Evolutionary conservation across 208 protist genomes (phyloP).

Genomic region (Acanthamoeba royreba): DNA sequence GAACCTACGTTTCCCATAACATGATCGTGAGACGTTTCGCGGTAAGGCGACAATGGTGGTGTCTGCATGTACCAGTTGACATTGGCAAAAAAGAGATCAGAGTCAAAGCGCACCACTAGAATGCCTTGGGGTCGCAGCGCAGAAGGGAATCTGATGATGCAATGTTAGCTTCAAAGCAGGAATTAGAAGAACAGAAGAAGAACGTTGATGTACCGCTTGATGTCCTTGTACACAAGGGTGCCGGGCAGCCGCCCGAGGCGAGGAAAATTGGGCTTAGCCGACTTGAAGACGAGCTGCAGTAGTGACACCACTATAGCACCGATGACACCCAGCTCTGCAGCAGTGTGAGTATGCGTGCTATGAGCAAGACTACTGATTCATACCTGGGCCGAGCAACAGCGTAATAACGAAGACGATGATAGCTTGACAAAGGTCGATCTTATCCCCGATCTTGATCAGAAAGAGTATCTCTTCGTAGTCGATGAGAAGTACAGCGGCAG

Average conservation of each 20-base stretch:
- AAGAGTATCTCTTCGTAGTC: background rate
- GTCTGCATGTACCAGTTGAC: background rate
- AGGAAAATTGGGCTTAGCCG: background rate
- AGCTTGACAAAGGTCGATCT: background rate
- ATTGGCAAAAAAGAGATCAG: background rate
- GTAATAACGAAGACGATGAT: background rate
- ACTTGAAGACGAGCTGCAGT: background rate
- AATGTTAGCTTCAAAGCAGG: background rate
- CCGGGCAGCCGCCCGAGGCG: background rate
- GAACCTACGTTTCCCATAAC: no score
- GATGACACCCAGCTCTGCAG: background rate
- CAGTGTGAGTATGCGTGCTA: background rate
- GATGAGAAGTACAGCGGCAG: background rate
- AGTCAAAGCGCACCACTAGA: background rate
- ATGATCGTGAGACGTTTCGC: no score
- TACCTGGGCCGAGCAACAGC: background rate
- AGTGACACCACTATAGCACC: background rate
- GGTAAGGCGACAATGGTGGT: no score
- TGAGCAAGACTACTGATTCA: background rate
- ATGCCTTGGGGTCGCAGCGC: background rate
- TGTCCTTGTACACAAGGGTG: background rate
- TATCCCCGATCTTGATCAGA: background rate
- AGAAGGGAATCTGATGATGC: background rate
- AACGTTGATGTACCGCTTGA: background rate
- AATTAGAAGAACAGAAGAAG: background rate